Conservation (phyloP, 2,329 filamentous ascomycete genomes). For the Microdochium bolleyi region DNA sequence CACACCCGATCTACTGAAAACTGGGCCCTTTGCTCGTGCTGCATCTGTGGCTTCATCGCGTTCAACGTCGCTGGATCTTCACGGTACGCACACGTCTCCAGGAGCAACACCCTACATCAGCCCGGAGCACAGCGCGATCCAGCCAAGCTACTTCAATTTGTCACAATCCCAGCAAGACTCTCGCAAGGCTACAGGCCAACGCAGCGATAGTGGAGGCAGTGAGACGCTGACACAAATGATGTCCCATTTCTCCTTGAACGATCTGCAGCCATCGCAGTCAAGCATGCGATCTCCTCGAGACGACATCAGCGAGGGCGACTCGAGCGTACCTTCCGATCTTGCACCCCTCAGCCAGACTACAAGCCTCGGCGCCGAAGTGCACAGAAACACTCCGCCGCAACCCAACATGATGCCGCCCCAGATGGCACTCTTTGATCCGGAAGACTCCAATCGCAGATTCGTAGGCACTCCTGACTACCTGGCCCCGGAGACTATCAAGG, state of each 20-base stretch:
- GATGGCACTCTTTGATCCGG: constrained; percentile 90
- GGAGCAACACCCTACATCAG: constrained; percentile 80
- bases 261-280: constrained; percentile 38
- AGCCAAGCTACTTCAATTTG: constrained; percentile 91
- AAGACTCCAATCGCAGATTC: constrained; percentile 87
- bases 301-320: constrained; percentile 64
- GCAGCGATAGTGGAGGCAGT: constrained; percentile 89
- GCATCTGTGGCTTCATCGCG: constrained; percentile 83
- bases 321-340: constrained; percentile 71
- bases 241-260: constrained; percentile 66
- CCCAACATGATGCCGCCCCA: constrained; percentile 77
- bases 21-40: constrained; percentile 81
- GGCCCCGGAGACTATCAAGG: constrained; percentile 92
- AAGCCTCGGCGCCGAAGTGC: constrained; percentile 38
- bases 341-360: constrained; percentile 50
- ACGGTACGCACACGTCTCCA: constrained; percentile 65
- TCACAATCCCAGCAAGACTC: constrained; percentile 48
- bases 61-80: constrained; percentile 88
- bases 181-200: constrained; percentile 66
- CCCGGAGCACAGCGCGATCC: constrained; percentile 66
- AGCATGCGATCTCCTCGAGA: constrained; percentile 57
- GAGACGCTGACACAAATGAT: constrained; percentile 81
- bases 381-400: constrained; percentile 53
- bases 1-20: constrained; percentile 84
- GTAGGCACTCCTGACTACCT: constrained; percentile 97